Percentiles rank a stretch among this genome's conserved stretches.
Conservation (phyloP, 495 filamentous ascomycete species). For the Hyaloscypha hepaticicola region DNA sequence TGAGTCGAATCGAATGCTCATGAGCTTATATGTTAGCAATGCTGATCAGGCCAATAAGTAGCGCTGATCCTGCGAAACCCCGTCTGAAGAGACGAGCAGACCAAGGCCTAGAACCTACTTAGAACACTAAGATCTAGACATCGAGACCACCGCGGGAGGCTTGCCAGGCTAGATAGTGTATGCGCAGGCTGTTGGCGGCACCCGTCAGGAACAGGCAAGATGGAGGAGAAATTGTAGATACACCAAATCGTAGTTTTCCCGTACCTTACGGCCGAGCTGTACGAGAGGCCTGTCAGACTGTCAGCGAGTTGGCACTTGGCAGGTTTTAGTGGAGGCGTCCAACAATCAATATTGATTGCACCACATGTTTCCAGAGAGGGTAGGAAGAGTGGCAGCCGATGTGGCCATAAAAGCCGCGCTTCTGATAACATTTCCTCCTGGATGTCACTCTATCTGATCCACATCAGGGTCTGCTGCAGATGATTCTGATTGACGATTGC, state of each 20-base stretch:
- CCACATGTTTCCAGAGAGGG: background rate
- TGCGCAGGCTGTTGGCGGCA: background rate
- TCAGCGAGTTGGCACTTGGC: background rate
- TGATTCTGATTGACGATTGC: background rate
- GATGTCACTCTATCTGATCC: constrained; percentile 1
- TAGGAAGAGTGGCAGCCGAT: too few species aligned
- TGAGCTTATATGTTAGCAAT: constrained; percentile 3
- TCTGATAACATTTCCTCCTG: background rate
- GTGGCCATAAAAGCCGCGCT: background rate
- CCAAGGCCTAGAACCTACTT: constrained; percentile 13
- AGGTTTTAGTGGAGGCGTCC: constrained; percentile 8
- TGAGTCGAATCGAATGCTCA: constrained; percentile 18
- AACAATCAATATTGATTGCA: constrained; percentile 8
- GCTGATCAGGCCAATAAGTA: constrained; percentile 29
- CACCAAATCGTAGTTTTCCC: constrained; percentile 17
- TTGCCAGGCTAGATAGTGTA: background rate
- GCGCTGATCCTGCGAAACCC: constrained; percentile 24
- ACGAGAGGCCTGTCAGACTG: constrained; percentile 2
- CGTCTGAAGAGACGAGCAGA: constrained; percentile 14
- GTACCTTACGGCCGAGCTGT: constrained; percentile 18
- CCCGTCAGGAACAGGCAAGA: constrained; percentile 17
- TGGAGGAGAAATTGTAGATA: background rate
- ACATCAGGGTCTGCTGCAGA: background rate
- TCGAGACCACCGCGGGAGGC: background rate
- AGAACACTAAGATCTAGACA: background rate